Percentiles rank a stretch among this genome's conserved stretches.
These are phyloP conservation scores for Inonotus hispidus DNA, from an alignment of 1,284 basidiomycete species.

Conservation along the genomic window DNA sequence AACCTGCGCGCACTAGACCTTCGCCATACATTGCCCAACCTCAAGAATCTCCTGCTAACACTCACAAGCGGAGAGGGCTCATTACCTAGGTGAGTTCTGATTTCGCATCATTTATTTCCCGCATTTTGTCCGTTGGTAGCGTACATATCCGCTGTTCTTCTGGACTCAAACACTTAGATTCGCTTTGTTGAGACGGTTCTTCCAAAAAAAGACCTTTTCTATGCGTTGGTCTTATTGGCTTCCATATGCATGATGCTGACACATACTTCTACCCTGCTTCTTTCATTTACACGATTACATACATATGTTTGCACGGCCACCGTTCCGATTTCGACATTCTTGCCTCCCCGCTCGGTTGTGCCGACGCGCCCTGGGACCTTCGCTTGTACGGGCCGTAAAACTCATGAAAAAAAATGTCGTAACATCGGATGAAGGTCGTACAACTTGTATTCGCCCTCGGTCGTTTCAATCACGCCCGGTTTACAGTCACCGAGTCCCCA, in stretches of 20 bases:
- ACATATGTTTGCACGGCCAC: not conserved
- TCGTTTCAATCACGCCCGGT: constrained; percentile 10
- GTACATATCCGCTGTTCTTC: constrained; percentile 24
- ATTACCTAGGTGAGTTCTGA: constrained; percentile 38
- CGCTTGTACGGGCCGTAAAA: not conserved
- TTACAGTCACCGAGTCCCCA: constrained; percentile 8
- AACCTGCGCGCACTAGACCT: constrained; percentile 87
- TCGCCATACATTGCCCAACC: constrained; percentile 93
- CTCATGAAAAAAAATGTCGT: not conserved
- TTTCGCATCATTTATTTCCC: constrained; percentile 8
- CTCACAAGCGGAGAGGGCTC: constrained; percentile 64
- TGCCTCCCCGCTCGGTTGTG: not conserved
- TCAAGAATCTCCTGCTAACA: constrained; percentile 90
- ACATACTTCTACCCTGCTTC: constrained; percentile 1
- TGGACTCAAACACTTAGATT: constrained; percentile 18
- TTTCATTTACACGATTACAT: constrained; percentile 5
- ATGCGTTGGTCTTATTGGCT: not conserved
- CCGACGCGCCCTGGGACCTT: not conserved
- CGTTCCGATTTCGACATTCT: not conserved
- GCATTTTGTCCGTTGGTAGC: constrained; percentile 22
- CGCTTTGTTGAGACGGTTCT: not conserved
- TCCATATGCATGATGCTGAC: constrained; percentile 2
- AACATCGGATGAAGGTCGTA: constrained; percentile 6
- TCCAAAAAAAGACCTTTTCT: not conserved
- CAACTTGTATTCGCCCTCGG: constrained; percentile 11